Evolutionary conservation across 2,329 filamentous ascomycete genomes (phyloP).

Genomic region (Fusarium longipes): DNA sequence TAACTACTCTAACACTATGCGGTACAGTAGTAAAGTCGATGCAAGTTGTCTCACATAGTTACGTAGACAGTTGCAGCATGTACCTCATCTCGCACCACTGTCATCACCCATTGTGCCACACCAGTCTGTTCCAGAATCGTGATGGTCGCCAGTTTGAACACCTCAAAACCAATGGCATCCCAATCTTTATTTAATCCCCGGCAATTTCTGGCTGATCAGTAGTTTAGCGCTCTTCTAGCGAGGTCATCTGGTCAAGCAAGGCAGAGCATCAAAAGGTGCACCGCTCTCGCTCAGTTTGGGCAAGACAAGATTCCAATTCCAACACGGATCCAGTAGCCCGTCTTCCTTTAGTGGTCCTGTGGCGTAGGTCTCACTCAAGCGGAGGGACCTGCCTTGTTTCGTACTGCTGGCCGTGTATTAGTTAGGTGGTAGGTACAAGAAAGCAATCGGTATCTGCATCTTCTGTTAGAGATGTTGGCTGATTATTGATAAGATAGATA

Average conservation of each 20-base stretch:
- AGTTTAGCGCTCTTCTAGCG: constrained; percentile 29
- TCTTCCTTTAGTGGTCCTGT: constrained; percentile 7
- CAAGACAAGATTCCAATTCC: constrained; percentile 16
- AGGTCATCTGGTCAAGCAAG: constrained; percentile 40
- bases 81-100: constrained; percentile 27
- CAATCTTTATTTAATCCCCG: constrained; percentile 34
- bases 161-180: constrained; percentile 31
- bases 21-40: too few relatives aligned
- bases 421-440: background rate
- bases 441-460: background rate
- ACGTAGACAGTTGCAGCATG: constrained; percentile 25
- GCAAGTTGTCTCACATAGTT: constrained; percentile 10
- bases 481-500: background rate
- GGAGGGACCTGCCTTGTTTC: background rate
- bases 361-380: background rate
- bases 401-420: background rate
- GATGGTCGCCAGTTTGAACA: constrained; percentile 23
- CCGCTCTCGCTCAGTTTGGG: constrained; percentile 8
- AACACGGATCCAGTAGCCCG: constrained; percentile 3
- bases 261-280: constrained; percentile 16
- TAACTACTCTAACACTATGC: background rate
- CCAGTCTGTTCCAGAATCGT: constrained; percentile 26
- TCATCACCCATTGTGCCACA: constrained; percentile 28
- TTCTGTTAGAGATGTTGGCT: background rate
- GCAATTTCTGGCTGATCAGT: constrained; percentile 31